Conservation (phyloP, 306 rosid genomes). For the Acacia melanoxylon region DNA sequence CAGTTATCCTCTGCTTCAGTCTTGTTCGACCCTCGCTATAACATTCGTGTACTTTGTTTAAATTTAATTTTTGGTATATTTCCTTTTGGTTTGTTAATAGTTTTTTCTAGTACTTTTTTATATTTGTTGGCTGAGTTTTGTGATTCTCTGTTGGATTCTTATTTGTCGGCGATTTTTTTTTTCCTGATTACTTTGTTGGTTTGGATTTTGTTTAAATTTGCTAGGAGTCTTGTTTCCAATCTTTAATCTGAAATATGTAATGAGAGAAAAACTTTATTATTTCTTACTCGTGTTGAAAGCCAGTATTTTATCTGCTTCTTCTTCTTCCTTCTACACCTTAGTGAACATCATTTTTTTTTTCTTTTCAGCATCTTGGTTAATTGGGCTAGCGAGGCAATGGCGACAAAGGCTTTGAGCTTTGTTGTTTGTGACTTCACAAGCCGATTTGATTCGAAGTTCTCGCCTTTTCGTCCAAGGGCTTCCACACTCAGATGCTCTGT, state of each 20-base stretch:
- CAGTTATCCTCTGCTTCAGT: background rate
- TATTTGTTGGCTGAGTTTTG: background rate
- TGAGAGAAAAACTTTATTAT: background rate
- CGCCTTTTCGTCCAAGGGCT: conserved; percentile 18
- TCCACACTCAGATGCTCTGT: conserved; percentile 49
- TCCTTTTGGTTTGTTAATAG: background rate
- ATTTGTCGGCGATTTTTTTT: background rate
- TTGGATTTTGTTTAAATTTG: background rate
- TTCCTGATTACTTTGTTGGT: background rate
- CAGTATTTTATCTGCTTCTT: background rate
- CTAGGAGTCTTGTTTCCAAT: background rate
- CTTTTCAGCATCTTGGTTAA: background rate
- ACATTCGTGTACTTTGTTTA: background rate
- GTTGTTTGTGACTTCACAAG: conserved; percentile 24
- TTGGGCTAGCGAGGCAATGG: conserved; percentile 31
- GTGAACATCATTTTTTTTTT: background rate
- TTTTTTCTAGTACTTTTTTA: background rate
- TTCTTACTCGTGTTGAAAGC: background rate
- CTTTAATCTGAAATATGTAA: background rate
- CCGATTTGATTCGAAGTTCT: conserved; percentile 25
- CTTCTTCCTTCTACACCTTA: background rate
- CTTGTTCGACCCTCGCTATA: too few species aligned
- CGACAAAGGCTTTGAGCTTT: conserved; percentile 43
- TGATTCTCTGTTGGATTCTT: background rate
- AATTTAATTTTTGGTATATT: too few species aligned